Conservation (phyloP, 2,329 filamentous ascomycete species). For the Clonostachys chloroleuca region DNA sequence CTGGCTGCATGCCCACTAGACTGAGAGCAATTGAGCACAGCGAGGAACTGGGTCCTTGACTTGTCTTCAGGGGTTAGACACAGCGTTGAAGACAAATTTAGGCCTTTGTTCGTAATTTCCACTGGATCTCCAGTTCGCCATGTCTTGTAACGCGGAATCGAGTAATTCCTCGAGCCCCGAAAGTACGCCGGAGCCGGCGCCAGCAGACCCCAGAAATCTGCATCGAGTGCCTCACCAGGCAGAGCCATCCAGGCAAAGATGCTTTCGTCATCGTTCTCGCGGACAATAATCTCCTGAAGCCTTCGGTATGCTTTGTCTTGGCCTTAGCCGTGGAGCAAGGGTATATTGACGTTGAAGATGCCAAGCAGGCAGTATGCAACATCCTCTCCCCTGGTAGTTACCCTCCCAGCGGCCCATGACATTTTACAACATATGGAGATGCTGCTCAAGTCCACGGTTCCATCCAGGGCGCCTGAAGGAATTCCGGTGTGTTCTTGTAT, state of each 20-base stretch:
- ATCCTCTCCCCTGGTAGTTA: conserved; percentile 16
- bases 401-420: conserved; percentile 15
- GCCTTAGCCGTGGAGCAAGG: conserved; percentile 18
- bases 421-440: conserved; percentile 9
- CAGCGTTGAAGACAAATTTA: no score
- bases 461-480: neutral
- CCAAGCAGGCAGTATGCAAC: conserved; percentile 19
- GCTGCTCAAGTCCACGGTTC: neutral
- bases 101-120: no score
- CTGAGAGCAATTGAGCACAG: no score
- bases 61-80: no score
- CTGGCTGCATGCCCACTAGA: no score
- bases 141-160: no score
- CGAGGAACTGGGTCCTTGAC: no score
- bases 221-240: no score
- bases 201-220: no score
- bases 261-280: conserved; percentile 9
- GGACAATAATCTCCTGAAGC: conserved; percentile 13
- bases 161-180: no score
- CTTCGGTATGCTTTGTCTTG: conserved; percentile 10
- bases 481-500: neutral
- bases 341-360: conserved; percentile 20
- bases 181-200: no score
- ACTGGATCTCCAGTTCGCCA: no score
- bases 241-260: conserved; percentile 11